Evolutionary conservation across 2,329 filamentous ascomycete species (phyloP), one percentile per base, ranked within the genome.

Genomic region (Zasmidium citrigriseum): DNA sequence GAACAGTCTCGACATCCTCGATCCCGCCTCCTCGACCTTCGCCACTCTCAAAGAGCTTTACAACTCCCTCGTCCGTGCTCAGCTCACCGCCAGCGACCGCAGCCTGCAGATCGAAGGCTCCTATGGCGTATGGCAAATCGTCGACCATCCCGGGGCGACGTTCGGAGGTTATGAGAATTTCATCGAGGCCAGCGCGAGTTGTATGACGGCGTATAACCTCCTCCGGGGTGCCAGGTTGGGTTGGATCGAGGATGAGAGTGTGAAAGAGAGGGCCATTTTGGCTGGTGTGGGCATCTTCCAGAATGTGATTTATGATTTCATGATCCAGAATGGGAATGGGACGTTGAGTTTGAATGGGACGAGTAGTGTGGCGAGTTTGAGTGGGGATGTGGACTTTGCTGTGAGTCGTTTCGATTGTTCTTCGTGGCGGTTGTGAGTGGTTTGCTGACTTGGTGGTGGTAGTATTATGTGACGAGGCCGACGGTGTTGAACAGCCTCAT

Each of bases 121-220:
- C 2, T 62, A 67, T 0, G 83, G 78, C 2, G 86, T 84, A 79
- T 86, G 83, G 81, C 75, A 85, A 61, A 73, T 86, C 44, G 79
- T 86, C 72, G 78, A 78, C 58, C 76, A 79, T 41, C 77, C 78
- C 0, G 78, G 64, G 5, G 76, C 1, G 64, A 70, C 2, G 55
- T 58, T 60, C 46, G 27, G 44, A 12, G 61, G 53, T 1, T 22
- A 76, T 27, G 81, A 80, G 0, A 87, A 88, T 66, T 87, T 85
- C 66, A 76, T 87, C 41, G 85, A 87, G 74, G 82, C 80, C 27
- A 85, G 82, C 53, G 82, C 78, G 11, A 81, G 79, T 10, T 81
- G 80, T 1, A 84, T 87, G 80, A 86, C 85, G 63, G 75, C 78
- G 0, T 84, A 82, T 55, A 78, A 81, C 0, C 70, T 84, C 59